Base-by-base conservation (phyloP, 1,284 basidiomycete genomes). In the Lignosus rhinocerotis region DNA sequence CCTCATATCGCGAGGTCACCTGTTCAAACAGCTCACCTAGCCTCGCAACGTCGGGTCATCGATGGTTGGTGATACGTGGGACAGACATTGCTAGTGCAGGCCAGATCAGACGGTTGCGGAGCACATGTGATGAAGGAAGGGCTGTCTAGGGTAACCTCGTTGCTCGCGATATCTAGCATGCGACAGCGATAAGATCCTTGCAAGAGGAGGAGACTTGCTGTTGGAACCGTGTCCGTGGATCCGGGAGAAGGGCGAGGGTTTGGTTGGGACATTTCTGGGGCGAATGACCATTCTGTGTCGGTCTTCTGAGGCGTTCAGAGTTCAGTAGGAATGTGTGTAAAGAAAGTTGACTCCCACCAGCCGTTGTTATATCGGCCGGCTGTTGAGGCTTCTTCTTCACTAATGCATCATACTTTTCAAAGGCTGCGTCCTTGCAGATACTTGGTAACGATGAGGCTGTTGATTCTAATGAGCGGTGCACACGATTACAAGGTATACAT, bases 91-190 rank as follows among this genome's bases (percentile, higher is more conserved):
- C 41, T 30, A 33, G 46, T 31, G n/a, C 36, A 46, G 43, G n/a
- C 19, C 11, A 36, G 49, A 31, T 33, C 25, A 17, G 31, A 19
- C 16, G 12, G 33, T n/a, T 16, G 19, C 19, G 16, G 54, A 48
- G 58, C 61, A 63, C 59, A 60, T 60, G 61, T 32, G 53, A 39
- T 45, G 49, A 60, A 60, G 54, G 59, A 39, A n/a, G 36, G 36
- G 36, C 25, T 25, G n/a, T 14, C 36, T 12, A 59, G 62, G 62
- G 47, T 49, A 51, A 59, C 62, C 62, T 63, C 59, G 55, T 61
- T 61, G 59, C 59, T 41, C 33, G 36, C 49, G 54, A 56, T 60
- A 47, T 55, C 16, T 34, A 42, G 25, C 62, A 59, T 55, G 57
- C 55, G 56, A 51, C 30, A 53, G 44, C 39, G 62, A 63, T 63